Percentiles rank a stretch among this genome's conserved stretches.
phyloP scores from a whole-genome alignment of 2,329 filamentous ascomycete genomes.

The Chalaropsis thielavioides region DNA sequence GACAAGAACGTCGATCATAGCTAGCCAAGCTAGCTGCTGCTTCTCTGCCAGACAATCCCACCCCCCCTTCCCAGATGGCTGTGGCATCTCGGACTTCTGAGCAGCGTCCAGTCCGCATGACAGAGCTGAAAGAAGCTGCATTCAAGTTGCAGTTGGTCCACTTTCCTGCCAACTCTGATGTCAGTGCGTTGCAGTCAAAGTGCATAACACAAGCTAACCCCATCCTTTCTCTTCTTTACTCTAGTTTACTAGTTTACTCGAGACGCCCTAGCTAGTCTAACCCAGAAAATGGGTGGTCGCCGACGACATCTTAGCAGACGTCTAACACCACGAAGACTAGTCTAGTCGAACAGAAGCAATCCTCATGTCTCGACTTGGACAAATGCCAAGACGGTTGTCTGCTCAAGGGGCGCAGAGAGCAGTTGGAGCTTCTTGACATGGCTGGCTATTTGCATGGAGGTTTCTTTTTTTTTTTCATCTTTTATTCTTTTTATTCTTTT shows the following conservation, averaged over 20 bases:
- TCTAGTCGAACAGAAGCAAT: not conserved
- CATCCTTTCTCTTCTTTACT: not conserved
- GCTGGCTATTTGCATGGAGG: not conserved
- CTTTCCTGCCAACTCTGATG: not conserved
- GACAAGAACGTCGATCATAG: conserved; percentile 1
- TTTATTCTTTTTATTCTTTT: conserved; percentile 3
- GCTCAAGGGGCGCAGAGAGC: not conserved
- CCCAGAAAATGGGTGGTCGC: not conserved
- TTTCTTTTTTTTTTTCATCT: not conserved
- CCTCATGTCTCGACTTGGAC: not conserved
- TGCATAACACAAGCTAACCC: not conserved
- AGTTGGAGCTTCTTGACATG: not conserved
- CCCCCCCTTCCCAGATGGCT: not conserved
- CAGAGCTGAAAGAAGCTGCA: not conserved
- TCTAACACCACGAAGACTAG: not conserved
- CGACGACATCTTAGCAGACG: not conserved
- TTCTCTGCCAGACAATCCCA: not conserved
- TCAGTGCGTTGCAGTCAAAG: not conserved
- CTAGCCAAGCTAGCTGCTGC: too few relatives aligned
- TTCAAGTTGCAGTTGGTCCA: not conserved
- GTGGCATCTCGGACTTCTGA: not conserved
- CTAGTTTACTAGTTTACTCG: not conserved
- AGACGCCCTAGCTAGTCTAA: not conserved
- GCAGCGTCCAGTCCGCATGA: not conserved
- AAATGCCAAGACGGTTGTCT: not conserved